These are phyloP conservation scores for Dactylonectria macrodidyma DNA, from an alignment of 2,329 filamentous ascomycete genomes.

Conservation along the genomic window DNA sequence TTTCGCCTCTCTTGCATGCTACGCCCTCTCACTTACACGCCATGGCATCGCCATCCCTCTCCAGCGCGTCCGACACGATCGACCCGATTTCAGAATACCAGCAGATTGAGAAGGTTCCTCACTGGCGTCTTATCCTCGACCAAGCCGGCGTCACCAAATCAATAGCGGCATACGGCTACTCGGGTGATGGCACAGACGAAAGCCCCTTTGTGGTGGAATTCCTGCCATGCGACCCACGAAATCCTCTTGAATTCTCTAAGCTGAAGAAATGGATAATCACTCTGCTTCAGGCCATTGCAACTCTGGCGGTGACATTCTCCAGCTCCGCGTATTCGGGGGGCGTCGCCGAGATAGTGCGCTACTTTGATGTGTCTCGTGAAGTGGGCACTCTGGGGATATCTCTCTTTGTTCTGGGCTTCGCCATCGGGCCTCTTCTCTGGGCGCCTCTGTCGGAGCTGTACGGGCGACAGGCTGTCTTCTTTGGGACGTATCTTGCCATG, in stretches of 20 bases:
- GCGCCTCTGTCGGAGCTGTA: slow-evolving; percentile 19
- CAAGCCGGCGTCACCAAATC: neutral
- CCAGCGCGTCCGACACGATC: no score
- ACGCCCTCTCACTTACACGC: no score
- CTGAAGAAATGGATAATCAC: slow-evolving; percentile 10
- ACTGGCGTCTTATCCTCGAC: neutral
- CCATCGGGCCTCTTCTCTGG: slow-evolving; percentile 17
- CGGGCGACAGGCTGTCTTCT: slow-evolving; percentile 12
- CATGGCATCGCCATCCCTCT: no score
- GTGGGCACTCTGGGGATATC: slow-evolving; percentile 16
- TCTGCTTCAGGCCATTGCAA: neutral
- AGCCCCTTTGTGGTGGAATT: slow-evolving; percentile 12
- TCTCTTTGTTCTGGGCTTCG: slow-evolving; percentile 15
- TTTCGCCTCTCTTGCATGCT: no score
- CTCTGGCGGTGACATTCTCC: slow-evolving; percentile 15
- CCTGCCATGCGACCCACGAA: neutral
- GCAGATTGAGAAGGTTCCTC: neutral
- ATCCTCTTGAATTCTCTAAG: slow-evolving; percentile 2
- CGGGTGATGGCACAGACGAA: neutral
- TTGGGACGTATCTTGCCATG: slow-evolving; percentile 3
- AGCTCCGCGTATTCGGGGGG: slow-evolving; percentile 21
- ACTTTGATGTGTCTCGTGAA: slow-evolving; percentile 5
- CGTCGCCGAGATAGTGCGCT: neutral
- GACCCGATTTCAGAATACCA: neutral
- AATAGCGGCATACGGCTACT: neutral